These are phyloP conservation scores for Daldinia bambusicola DNA, from an alignment of 495 filamentous ascomycete genomes.

Conservation along the genomic window DNA sequence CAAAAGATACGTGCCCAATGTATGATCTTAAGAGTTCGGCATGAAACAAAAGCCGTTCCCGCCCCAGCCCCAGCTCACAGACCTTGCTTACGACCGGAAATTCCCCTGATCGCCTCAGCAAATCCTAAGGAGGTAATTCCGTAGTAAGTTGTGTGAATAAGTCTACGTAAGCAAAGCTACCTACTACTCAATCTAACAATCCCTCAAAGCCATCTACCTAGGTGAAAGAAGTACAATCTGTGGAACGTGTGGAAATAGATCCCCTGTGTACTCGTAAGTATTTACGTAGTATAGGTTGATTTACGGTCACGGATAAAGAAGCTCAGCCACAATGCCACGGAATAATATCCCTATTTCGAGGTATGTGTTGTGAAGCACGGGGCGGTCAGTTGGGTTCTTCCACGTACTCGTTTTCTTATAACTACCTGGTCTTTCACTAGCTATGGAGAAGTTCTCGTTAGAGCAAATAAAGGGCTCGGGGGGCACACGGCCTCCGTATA, in stretches of 20 bases:
- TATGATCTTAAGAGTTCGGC: constrained; percentile 18
- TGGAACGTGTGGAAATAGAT: background rate
- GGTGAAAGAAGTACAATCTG: background rate
- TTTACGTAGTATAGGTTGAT: background rate
- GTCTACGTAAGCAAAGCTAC: constrained; percentile 27
- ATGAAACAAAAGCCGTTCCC: constrained; percentile 24
- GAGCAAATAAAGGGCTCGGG: constrained; percentile 15
- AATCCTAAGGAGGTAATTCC: constrained; percentile 22
- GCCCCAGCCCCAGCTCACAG: background rate
- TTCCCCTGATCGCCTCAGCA: constrained; percentile 26
- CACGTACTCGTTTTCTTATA: constrained; percentile 36
- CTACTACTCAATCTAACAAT: constrained; percentile 7
- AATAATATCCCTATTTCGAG: constrained; percentile 11
- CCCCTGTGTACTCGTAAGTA: background rate
- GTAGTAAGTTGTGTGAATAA: background rate
- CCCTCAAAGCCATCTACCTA: constrained; percentile 5
- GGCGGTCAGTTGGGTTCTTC: constrained; percentile 5
- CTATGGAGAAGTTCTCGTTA: background rate
- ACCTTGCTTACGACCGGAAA: background rate
- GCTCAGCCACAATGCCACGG: constrained; percentile 32
- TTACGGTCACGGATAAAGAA: background rate
- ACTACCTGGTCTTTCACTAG: background rate
- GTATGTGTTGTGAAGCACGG: background rate
- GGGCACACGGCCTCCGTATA: constrained; percentile 20
- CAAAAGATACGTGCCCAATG: background rate